A percentile compares a stretch with the other conserved stretches of the same genome.
Conservation (phyloP, 352 stramenopile species). For the Phytophthora aleatoria region DNA sequence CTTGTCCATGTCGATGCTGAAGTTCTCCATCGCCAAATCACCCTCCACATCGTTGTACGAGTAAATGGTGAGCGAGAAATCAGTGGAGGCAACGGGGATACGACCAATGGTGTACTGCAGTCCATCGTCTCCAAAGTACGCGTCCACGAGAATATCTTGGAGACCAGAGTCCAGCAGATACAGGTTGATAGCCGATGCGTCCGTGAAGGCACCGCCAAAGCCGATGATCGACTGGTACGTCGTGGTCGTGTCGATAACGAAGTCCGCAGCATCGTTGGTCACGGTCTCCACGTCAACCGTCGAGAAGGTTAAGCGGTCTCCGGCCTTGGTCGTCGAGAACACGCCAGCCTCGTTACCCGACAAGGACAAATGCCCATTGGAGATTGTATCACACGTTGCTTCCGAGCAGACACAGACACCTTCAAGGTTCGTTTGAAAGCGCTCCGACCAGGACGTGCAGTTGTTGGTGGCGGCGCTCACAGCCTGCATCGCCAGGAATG, state of each 20-base stretch:
- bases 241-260: slow-evolving; percentile 50
- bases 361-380: slow-evolving; percentile 51
- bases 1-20: slow-evolving; percentile 87
- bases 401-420: slow-evolving; percentile 61
- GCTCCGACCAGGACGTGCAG: slow-evolving; percentile 49
- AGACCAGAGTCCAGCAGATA: slow-evolving; percentile 58
- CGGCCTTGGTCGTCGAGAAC: slow-evolving; percentile 55
- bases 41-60: slow-evolving; percentile 84
- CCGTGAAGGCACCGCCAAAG: slow-evolving; percentile 91
- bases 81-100: slow-evolving; percentile 84
- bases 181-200: slow-evolving; percentile 83
- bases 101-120: slow-evolving; percentile 86
- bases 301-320: slow-evolving; percentile 53
- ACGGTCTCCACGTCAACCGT: slow-evolving; percentile 29
- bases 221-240: slow-evolving; percentile 86
- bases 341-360: slow-evolving; percentile 45
- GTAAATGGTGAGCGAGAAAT: slow-evolving; percentile 89
- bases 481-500: slow-evolving; percentile 17
- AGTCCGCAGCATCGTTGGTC: slow-evolving; percentile 34
- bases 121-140: slow-evolving; percentile 81
- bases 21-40: slow-evolving; percentile 83
- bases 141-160: slow-evolving; percentile 73
- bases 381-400: slow-evolving; percentile 56
- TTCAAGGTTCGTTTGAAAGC: slow-evolving; percentile 50
- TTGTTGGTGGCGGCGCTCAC: slow-evolving; percentile 26